These are phyloP conservation scores for Globisporangium lucens DNA, from an alignment of 352 stramenopile species.

Conservation along the genomic window DNA sequence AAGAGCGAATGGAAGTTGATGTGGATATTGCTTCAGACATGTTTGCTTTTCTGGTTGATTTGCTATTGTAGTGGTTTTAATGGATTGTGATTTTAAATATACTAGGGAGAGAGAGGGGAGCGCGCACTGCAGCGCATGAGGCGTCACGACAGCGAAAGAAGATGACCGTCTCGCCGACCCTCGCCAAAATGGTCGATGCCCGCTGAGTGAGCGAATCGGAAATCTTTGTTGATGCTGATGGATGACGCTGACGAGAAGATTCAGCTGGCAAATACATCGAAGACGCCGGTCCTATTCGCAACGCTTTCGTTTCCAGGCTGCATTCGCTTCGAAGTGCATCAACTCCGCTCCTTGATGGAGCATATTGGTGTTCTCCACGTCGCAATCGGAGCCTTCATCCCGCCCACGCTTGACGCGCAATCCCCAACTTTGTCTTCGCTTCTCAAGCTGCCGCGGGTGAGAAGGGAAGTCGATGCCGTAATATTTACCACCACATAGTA, in stretches of 20 bases:
- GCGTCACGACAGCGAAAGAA: neutral
- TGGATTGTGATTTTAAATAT: constrained; percentile 33
- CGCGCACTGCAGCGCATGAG: neutral
- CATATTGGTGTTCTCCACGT: constrained; percentile 32
- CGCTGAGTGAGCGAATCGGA: neutral
- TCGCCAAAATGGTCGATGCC: neutral
- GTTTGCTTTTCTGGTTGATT: neutral
- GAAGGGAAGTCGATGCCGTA: constrained; percentile 62
- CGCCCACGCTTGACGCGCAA: constrained; percentile 53
- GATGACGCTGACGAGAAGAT: neutral
- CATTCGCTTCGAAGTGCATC: constrained; percentile 40
- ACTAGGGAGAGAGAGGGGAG: constrained; percentile 16
- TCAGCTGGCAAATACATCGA: neutral
- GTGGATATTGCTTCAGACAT: neutral
- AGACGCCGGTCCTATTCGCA: constrained; percentile 34
- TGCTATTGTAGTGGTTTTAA: neutral
- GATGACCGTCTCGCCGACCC: neutral
- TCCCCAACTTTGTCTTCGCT: constrained; percentile 41
- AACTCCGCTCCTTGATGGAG: constrained; percentile 14
- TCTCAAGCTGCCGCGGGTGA: constrained; percentile 58
- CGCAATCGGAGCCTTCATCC: constrained; percentile 33
- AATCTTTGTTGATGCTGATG: neutral
- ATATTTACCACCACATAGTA: constrained; percentile 56
- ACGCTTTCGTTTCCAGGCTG: constrained; percentile 63
- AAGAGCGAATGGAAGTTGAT: neutral